A percentile compares a stretch with the other conserved stretches of the same genome.
Evolutionary conservation across 1,284 basidiomycete species (phyloP).

Genomic region (Puccinia triticina): DNA sequence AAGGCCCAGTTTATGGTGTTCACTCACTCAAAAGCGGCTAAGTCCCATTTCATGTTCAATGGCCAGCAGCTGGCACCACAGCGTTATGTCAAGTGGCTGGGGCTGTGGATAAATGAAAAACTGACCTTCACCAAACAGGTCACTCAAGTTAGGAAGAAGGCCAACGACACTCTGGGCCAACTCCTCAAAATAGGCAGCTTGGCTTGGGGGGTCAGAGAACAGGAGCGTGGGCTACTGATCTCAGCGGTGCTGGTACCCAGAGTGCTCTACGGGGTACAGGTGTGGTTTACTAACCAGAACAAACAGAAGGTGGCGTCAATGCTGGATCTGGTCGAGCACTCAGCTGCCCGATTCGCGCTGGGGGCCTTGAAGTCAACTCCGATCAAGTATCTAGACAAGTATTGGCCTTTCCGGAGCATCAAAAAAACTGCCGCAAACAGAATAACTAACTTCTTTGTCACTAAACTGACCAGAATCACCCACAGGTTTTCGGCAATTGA

Average conservation of each 20-base stretch:
- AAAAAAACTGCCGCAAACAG: too few species aligned
- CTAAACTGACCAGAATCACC: not conserved
- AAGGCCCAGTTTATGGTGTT: conserved; percentile 29
- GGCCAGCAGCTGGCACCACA: too few species aligned
- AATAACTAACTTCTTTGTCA: too few species aligned
- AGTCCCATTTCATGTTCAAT: too few species aligned
- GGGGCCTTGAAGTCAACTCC: too few species aligned
- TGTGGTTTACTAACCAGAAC: not conserved
- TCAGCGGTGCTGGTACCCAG: not conserved
- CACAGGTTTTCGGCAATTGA: not conserved
- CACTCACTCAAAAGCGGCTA: too few species aligned
- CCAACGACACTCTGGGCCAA: not conserved
- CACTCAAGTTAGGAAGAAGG: not conserved
- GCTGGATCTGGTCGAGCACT: too few species aligned
- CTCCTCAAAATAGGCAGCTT: not conserved
- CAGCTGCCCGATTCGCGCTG: too few species aligned
- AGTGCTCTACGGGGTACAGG: conserved; percentile 7
- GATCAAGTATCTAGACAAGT: too few species aligned
- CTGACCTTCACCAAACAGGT: not conserved
- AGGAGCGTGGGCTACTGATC: not conserved
- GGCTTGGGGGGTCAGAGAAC: not conserved
- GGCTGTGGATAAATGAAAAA: too few species aligned
- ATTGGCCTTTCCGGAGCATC: too few species aligned
- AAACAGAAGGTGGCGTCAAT: not conserved
- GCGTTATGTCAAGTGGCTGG: too few species aligned